A percentile compares a stretch with the other conserved stretches of the same genome.
Conservation (phyloP, 371 early-diverging fungal genomes). For the Mucor ambiguus region DNA sequence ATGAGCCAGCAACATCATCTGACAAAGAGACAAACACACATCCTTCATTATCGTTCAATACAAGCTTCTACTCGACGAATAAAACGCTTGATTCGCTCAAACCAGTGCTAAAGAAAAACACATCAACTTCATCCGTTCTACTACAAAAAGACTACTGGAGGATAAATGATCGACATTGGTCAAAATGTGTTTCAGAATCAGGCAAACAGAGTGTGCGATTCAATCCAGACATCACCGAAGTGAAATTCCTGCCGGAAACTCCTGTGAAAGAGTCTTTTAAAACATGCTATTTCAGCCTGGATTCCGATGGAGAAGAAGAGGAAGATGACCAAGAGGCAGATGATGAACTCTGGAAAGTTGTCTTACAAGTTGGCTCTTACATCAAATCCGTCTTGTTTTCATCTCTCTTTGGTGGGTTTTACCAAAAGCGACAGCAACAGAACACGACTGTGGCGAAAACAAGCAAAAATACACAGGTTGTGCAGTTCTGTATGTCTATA, state of each 20-base stretch:
- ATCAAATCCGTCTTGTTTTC: conserved; percentile 7
- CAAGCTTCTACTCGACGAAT: neutral
- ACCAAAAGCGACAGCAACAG: neutral
- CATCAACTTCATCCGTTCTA: neutral
- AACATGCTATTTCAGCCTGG: neutral
- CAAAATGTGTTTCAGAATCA: conserved; percentile 25
- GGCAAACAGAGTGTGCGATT: conserved; percentile 28
- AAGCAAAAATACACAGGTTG: neutral
- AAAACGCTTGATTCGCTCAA: neutral
- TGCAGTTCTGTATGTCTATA: conserved; percentile 8
- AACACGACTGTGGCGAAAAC: neutral
- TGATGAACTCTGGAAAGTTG: conserved; percentile 13
- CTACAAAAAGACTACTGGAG: conserved; percentile 15
- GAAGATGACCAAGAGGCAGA: conserved; percentile 14
- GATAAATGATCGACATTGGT: conserved; percentile 20
- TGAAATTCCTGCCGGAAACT: conserved; percentile 20
- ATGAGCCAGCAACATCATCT: conserved; percentile 6
- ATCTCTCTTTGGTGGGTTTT: neutral
- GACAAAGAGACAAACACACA: conserved; percentile 5
- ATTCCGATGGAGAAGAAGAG: conserved; percentile 9
- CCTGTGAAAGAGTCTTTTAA: conserved; percentile 18
- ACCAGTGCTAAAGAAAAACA: conserved; percentile 14
- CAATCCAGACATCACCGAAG: conserved; percentile 19
- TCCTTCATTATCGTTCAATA: conserved; percentile 15
- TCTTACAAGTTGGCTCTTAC: conserved; percentile 12